These are phyloP conservation scores for Ajuga chamaepitys DNA, from an alignment of 257 asterid species.

Conservation along the genomic window DNA sequence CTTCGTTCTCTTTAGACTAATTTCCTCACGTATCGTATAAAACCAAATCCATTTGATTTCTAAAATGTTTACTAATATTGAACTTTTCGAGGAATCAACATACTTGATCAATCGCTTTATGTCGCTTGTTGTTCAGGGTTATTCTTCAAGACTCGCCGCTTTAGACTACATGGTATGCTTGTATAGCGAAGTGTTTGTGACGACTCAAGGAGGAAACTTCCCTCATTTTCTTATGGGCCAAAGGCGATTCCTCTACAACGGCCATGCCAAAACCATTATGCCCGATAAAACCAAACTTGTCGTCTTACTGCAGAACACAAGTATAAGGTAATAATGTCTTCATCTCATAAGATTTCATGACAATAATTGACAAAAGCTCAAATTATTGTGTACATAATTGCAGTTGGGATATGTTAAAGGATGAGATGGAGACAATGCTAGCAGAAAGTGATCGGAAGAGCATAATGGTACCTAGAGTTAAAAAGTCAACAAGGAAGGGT, in stretches of 20 bases:
- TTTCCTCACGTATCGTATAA: too few species aligned
- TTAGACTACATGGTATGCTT: slow-evolving; percentile 78
- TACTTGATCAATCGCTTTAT: background rate
- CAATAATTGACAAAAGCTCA: background rate
- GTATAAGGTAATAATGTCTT: slow-evolving; percentile 43
- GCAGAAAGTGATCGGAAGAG: slow-evolving; percentile 82
- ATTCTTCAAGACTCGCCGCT: slow-evolving; percentile 83
- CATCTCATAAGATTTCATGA: background rate
- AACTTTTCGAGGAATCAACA: background rate
- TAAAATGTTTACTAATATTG: too few species aligned
- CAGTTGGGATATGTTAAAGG: slow-evolving; percentile 76
- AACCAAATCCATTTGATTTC: background rate
- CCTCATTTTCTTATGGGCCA: slow-evolving; percentile 93
- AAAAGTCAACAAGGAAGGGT: slow-evolving; percentile 67
- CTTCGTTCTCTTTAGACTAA: background rate
- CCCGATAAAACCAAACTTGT: slow-evolving; percentile 79
- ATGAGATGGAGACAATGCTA: slow-evolving; percentile 64
- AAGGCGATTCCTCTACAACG: slow-evolving; percentile 66
- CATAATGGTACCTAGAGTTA: slow-evolving; percentile 52
- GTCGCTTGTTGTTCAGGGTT: slow-evolving; percentile 31
- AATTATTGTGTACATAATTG: background rate
- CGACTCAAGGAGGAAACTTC: slow-evolving; percentile 93
- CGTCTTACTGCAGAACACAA: slow-evolving; percentile 53
- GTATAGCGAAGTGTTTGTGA: slow-evolving; percentile 83
- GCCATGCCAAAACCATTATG: slow-evolving; percentile 80